Percentiles rank a stretch among this genome's conserved stretches.
These are phyloP conservation scores for Penicillium simplicissimum DNA, from an alignment of 495 filamentous ascomycete species.

Conservation along the genomic window DNA sequence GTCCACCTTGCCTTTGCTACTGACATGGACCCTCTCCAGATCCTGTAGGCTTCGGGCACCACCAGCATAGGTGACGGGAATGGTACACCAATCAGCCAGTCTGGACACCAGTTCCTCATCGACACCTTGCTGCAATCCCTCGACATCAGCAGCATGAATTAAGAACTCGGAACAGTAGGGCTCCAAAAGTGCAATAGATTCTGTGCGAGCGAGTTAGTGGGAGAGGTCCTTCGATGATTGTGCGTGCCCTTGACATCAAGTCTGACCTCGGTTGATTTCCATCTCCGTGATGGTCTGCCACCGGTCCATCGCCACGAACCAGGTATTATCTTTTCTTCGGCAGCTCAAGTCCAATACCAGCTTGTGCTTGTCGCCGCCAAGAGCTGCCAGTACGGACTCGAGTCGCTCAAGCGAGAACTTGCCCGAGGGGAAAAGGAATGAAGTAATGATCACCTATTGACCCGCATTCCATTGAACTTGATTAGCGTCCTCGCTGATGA, in stretches of 20 bases:
- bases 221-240: background rate
- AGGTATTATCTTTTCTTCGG: conserved; percentile 67
- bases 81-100: conserved; percentile 80
- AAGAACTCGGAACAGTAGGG: conserved; percentile 94
- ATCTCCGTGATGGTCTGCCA: conserved; percentile 98
- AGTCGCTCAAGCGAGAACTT: conserved; percentile 75
- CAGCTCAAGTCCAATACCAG: conserved; percentile 96
- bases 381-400: conserved; percentile 64
- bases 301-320: conserved; percentile 97
- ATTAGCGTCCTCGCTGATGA: conserved; percentile 17
- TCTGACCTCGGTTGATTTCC: conserved; percentile 79
- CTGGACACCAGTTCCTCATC: conserved; percentile 79
- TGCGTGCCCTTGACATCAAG: background rate
- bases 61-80: conserved; percentile 94
- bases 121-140: conserved; percentile 86
- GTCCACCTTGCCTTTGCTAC: conserved; percentile 82
- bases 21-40: conserved; percentile 70
- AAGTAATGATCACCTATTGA: conserved; percentile 84
- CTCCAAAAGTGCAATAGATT: conserved; percentile 76
- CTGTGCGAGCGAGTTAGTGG: conserved; percentile 42
- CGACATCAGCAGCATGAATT: conserved; percentile 98
- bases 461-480: conserved; percentile 20
- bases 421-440: conserved; percentile 79
- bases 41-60: conserved; percentile 81
- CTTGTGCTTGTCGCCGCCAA: conserved; percentile 73